These are phyloP conservation scores for Mycena kentingensis DNA, from an alignment of 768 basidiomycete genomes.

Conservation along the genomic window DNA sequence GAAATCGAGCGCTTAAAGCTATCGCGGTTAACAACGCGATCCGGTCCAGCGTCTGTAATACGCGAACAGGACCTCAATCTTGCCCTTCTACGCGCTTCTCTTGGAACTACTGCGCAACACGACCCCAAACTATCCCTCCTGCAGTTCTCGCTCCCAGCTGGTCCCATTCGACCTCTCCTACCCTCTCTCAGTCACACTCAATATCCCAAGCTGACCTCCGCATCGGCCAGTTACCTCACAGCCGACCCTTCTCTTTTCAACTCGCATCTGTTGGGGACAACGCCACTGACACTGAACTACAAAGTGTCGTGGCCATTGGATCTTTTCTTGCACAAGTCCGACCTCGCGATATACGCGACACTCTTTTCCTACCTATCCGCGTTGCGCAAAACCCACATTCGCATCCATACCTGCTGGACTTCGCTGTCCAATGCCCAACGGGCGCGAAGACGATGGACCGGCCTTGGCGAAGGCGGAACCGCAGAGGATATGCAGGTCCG, in stretches of 20 bases:
- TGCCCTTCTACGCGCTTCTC: slow-evolving; percentile 81
- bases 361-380: slow-evolving; percentile 85
- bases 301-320: slow-evolving; percentile 84
- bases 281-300: slow-evolving; percentile 70
- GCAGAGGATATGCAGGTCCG: slow-evolving; percentile 67
- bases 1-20: slow-evolving; percentile 85
- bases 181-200: slow-evolving; percentile 60
- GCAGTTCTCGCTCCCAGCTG: slow-evolving; percentile 76
- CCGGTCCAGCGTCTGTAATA: slow-evolving; percentile 73
- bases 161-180: slow-evolving; percentile 78
- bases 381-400: slow-evolving; percentile 79
- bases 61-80: slow-evolving; percentile 89
- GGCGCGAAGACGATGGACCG: slow-evolving; percentile 82
- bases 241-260: slow-evolving; percentile 58
- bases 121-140: slow-evolving; percentile 76
- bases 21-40: slow-evolving; percentile 69
- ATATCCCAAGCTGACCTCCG: slow-evolving; percentile 33
- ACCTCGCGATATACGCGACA: slow-evolving; percentile 71
- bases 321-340: slow-evolving; percentile 78
- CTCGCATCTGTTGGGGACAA: slow-evolving; percentile 72
- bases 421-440: slow-evolving; percentile 85
- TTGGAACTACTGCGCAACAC: slow-evolving; percentile 86
- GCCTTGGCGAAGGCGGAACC: slow-evolving; percentile 84
- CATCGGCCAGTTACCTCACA: slow-evolving; percentile 35
- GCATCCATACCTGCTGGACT: slow-evolving; percentile 81